Base-by-base conservation (phyloP, 1,139 yeast species). In the Diutina siamensis region DNA sequence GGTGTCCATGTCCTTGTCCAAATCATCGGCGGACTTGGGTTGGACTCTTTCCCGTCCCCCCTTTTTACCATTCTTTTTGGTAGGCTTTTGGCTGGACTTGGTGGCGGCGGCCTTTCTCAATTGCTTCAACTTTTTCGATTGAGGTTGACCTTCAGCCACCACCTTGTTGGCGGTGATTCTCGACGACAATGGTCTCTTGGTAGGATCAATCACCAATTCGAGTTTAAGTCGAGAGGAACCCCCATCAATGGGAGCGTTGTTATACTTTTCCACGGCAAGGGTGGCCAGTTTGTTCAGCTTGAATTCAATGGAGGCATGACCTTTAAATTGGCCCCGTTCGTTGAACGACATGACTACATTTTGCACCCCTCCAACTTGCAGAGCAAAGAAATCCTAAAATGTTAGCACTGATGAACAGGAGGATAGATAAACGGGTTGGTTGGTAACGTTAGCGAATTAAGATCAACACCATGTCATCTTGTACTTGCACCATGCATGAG, bases 161-260 rank as follows among this genome's bases (percentile, higher is more conserved):
- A 25, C 19, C 52, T 57, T 54, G 57, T 72, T 77, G 51, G 85
- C 79, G 47, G 72, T 63, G 55, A 85, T 79, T 71, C 94, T 78
- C 31, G 84, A 67, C 48, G 86, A 72, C 56, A 84, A 76, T 38
- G 96, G 86, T 67, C 75, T 82, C 62, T 76, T 77, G 55, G 80
- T 70, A 53, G 97, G 95, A 61, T 89, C 97, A 59, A 88, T 74
- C 54, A 92, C 78, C 59, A 92, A 72, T 65, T 88, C 96, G 57
- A 92, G 77, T 64, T 76, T 83, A 71, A 92, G 76, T 60, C 74
- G 83, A 54, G 77, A 67, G 50, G 82, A 76, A 49, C 97, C 97
- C 46, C 83, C 83, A 61, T 92, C 98, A 56, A 92, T 85, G 56
- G 96, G 88, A 35, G 95, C 94, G 56, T 94, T 94, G 63, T 92